Evolutionary conservation across 2,329 filamentous ascomycete genomes (phyloP), one percentile per base, ranked within the genome.

Genomic region (Trichoderma guizhouense): DNA sequence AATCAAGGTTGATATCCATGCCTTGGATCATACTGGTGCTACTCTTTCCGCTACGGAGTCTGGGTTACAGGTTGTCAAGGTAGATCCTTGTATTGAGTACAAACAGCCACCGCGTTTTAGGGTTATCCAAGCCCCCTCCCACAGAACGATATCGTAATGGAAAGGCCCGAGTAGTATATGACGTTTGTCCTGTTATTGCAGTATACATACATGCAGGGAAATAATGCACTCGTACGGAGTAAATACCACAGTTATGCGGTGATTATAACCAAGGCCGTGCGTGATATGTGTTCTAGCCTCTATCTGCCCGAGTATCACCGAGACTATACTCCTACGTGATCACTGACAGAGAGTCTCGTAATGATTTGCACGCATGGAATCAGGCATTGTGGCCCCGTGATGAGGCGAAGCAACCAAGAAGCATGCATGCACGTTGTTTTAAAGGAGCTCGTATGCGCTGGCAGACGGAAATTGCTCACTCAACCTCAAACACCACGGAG

Each of bases 381-480:
- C 18, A 34, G 21, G 26, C 36, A 58, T 47, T 28, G 67, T 36
- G 57, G 15, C 55, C 67, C 36, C 57, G 36, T 15, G 28, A 21
- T 53, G 67, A 62, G 67, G 67, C 67, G 67, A 69, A 69, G 57
- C 67, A 53, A 62, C 39, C 53, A 14, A 24, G 57, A 69, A 3
- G 34, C 32, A 30, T 43, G 53, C 51, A 67, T 67, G 53, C 28
- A 26, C 53, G 21, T 57, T 51, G 36, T 39, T 51, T 34, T 1
- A 28, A 61, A 61, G 55, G 66, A 69, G 66, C 11, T 61, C 67
- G 67, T 69, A 53, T 53, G 57, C 55, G 55, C 51, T 61, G 66
- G 58, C 36, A 14, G 15, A 69, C 55, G 55, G 67, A 69, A 69
- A 69, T 69, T 69, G 67, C 57, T 12, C 34, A 53, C 67, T 69